Conservation (phyloP, 169 alveolate genomes). For the Besnoitia besnoiti region DNA sequence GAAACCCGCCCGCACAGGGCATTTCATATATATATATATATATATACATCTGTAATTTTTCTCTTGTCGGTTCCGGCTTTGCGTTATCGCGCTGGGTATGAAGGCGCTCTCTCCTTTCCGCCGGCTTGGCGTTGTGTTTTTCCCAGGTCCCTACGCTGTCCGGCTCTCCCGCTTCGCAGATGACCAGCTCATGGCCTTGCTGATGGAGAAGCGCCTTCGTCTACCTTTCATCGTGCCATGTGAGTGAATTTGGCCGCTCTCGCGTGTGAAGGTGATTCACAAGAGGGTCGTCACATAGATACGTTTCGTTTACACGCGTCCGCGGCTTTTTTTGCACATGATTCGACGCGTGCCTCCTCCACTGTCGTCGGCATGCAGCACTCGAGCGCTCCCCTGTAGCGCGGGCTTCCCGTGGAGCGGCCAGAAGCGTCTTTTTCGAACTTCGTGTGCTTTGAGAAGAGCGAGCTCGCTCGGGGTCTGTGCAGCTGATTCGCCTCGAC, state of each 20-base stretch:
- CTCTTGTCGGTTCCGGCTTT: neutral
- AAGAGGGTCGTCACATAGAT: no score
- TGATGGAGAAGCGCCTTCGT: conserved; percentile 40
- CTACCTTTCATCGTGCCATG: conserved; percentile 41
- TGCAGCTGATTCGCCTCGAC: no score
- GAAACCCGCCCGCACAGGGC: no score
- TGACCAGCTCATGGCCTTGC: conserved; percentile 37
- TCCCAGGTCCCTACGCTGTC: conserved; percentile 32
- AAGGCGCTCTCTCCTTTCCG: neutral
- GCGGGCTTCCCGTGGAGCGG: no score
- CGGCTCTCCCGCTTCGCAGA: conserved; percentile 48
- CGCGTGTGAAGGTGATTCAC: no score
- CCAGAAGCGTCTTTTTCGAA: no score
- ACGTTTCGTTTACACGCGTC: no score
- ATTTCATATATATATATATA: no score
- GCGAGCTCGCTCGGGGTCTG: no score
- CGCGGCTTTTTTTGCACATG: neutral
- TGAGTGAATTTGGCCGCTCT: neutral
- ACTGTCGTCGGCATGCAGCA: neutral
- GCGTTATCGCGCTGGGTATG: no score
- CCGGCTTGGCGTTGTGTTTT: neutral
- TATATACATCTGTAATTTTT: no score
- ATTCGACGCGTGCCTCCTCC: neutral
- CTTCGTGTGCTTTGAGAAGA: no score
- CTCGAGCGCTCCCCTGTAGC: neutral